Percentiles rank a stretch among this genome's conserved stretches.
phyloP scores from a whole-genome alignment of 352 stramenopile species.

The Globisporangium recalcitrans region DNA sequence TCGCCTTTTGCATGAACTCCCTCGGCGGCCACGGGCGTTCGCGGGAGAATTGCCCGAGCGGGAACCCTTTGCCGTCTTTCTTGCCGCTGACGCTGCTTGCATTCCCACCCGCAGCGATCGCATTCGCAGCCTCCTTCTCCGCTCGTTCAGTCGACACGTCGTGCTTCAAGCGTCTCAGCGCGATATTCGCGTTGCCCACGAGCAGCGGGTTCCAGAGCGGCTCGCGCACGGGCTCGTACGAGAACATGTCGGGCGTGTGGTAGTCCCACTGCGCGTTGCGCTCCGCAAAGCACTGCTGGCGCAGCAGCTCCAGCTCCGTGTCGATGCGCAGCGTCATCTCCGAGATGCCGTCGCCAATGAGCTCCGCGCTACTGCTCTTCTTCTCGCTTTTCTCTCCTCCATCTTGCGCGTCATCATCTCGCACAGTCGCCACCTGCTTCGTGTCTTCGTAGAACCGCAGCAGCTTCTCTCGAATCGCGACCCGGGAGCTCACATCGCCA shows the following conservation, averaged over 20 bases:
- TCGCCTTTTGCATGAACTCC: conserved; percentile 65
- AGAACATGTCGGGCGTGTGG: conserved; percentile 48
- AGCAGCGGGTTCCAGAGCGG: conserved; percentile 38
- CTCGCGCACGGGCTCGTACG: conserved; percentile 21
- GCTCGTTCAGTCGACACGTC: conserved; percentile 19
- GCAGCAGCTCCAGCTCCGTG: conserved; percentile 69
- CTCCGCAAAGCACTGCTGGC: conserved; percentile 65
- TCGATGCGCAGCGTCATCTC: conserved; percentile 78
- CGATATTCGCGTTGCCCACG: conserved; percentile 32
- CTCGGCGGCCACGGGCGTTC: conserved; percentile 70
- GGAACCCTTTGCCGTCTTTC: conserved; percentile 18
- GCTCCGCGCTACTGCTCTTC: background rate
- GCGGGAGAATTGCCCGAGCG: conserved; percentile 33
- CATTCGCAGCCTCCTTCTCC: conserved; percentile 15
- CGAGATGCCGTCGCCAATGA: conserved; percentile 16
- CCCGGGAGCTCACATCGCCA: conserved; percentile 23
- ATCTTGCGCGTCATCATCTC: too few relatives aligned
- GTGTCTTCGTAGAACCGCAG: conserved; percentile 34
- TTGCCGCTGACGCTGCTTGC: conserved; percentile 15
- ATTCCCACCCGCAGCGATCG: background rate
- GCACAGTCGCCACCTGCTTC: conserved; percentile 29
- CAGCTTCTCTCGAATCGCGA: conserved; percentile 36
- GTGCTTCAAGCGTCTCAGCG: conserved; percentile 32
- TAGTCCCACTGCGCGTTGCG: conserved; percentile 63
- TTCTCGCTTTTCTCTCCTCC: background rate